Conservation (phyloP, 441 rosid species). For the Breynia disticha region DNA sequence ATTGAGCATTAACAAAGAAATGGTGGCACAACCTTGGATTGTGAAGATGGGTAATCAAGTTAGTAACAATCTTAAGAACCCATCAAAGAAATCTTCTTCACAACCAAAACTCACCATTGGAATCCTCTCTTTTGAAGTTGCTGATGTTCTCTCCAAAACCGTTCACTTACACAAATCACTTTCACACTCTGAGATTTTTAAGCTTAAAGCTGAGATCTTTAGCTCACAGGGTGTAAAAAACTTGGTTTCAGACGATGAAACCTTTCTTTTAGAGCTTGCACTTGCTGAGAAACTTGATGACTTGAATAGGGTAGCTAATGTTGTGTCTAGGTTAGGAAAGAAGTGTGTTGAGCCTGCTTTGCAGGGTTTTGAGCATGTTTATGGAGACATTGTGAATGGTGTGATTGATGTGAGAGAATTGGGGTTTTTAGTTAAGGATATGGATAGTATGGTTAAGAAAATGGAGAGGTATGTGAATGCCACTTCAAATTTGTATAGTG, state of each 20-base stretch:
- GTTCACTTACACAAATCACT: conserved; percentile 77
- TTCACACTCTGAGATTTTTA: conserved; percentile 52
- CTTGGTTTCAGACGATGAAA: conserved; percentile 63
- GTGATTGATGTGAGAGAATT: conserved; percentile 71
- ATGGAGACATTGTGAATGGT: conserved; percentile 61
- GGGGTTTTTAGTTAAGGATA: conserved; percentile 84
- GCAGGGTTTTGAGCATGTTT: conserved; percentile 94
- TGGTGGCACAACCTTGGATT: conserved; percentile 96
- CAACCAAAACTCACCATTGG: conserved; percentile 35
- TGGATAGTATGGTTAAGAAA: conserved; percentile 86
- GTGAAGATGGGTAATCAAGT: conserved; percentile 92
- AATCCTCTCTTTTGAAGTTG: conserved; percentile 88
- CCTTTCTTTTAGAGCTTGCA: conserved; percentile 56
- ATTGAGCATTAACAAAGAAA: conserved; percentile 21
- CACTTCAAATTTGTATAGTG: conserved; percentile 64
- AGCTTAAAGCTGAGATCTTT: conserved; percentile 63
- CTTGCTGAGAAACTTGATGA: conserved; percentile 87
- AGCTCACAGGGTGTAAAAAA: conserved; percentile 48
- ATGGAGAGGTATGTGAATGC: conserved; percentile 80
- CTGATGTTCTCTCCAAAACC: conserved; percentile 76
- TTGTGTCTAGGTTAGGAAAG: conserved; percentile 81
- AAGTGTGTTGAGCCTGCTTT: conserved; percentile 80
- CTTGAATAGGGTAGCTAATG: conserved; percentile 55
- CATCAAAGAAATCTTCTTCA: conserved; percentile 41
- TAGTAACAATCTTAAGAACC: conserved; percentile 76